Evolutionary conservation across 208 protist genomes (phyloP).

Genomic region (Phytomonas sp.): DNA sequence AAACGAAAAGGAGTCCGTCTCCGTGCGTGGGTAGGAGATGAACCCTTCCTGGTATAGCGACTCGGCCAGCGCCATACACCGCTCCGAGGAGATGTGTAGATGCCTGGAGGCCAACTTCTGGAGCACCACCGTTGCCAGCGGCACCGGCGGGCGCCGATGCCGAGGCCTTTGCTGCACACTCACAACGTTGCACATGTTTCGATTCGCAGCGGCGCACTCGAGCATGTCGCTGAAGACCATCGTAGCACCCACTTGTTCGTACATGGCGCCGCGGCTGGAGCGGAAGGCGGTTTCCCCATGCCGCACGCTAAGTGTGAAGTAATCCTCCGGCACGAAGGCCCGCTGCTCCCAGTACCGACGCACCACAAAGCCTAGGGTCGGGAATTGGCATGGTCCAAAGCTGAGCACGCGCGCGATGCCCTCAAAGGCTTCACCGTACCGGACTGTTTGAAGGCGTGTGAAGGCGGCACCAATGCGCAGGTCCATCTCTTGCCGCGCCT

Average conservation of each 20-base stretch:
- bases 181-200: slow-evolving; percentile 29
- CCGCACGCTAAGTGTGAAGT: slow-evolving; percentile 47
- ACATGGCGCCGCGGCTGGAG: slow-evolving; percentile 56
- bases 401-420: slow-evolving; percentile 59
- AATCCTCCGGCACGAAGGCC: slow-evolving; percentile 78
- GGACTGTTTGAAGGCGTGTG: slow-evolving; percentile 89
- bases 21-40: slow-evolving; percentile 97
- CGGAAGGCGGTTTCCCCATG: slow-evolving; percentile 56
- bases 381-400: slow-evolving; percentile 96
- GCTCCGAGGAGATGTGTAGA: slow-evolving; percentile 88
- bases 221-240: slow-evolving; percentile 69
- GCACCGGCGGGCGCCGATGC: slow-evolving; percentile 79
- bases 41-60: slow-evolving; percentile 88
- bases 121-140: slow-evolving; percentile 97
- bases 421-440: slow-evolving; percentile 70
- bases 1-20: slow-evolving; percentile 93
- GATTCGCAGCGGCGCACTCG: slow-evolving; percentile 18
- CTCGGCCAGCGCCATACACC: slow-evolving; percentile 94
- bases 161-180: slow-evolving; percentile 72
- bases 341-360: slow-evolving; percentile 77
- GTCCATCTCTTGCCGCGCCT: slow-evolving; percentile 94
- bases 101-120: slow-evolving; percentile 93
- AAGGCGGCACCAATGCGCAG: slow-evolving; percentile 94
- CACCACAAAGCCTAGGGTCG: slow-evolving; percentile 92
- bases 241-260: slow-evolving; percentile 67